A percentile compares a stretch with the other conserved stretches of the same genome.
phyloP scores from a whole-genome alignment of 1,139 yeast species.

The Sugiyamaella grinbergsii region DNA sequence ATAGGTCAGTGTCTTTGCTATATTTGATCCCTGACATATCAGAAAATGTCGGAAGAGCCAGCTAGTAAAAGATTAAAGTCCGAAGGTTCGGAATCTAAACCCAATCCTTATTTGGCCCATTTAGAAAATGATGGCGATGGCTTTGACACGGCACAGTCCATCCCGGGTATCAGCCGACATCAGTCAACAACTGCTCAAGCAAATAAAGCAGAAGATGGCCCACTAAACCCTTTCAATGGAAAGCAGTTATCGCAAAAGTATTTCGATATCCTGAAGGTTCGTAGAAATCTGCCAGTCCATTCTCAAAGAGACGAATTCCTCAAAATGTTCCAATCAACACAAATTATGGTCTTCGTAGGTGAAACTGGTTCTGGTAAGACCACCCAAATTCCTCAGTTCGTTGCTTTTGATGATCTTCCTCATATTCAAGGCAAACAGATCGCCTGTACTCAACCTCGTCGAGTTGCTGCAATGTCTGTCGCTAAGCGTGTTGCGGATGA shows the following conservation, averaged over 20 bases:
- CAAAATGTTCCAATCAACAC: slow-evolving; percentile 77
- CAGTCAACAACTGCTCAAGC: slow-evolving; percentile 78
- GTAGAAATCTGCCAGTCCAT: slow-evolving; percentile 92
- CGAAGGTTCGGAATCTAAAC: slow-evolving; percentile 19
- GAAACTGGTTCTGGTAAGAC: slow-evolving; percentile 99
- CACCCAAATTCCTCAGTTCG: slow-evolving; percentile 96
- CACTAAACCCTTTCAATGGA: slow-evolving; percentile 79
- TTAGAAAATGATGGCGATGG: slow-evolving; percentile 29
- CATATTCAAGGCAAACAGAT: slow-evolving; percentile 76
- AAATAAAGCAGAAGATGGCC: slow-evolving; percentile 59
- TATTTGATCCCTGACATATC: background rate
- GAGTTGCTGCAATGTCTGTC: slow-evolving; percentile 98
- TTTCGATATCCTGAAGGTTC: slow-evolving; percentile 69
- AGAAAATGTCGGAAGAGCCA: slow-evolving; percentile 28
- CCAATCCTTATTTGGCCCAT: slow-evolving; percentile 40
- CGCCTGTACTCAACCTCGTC: slow-evolving; percentile 96
- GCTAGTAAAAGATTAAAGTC: slow-evolving; percentile 30
- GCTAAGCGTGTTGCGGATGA: slow-evolving; percentile 96
- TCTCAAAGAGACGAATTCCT: slow-evolving; percentile 89
- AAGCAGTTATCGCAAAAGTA: slow-evolving; percentile 61
- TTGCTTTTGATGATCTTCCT: slow-evolving; percentile 88
- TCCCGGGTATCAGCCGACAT: slow-evolving; percentile 46
- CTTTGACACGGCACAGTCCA: background rate
- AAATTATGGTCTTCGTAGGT: slow-evolving; percentile 97
- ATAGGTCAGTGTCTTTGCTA: too few species aligned